Conservation (phyloP, 495 filamentous ascomycete species). For the Diplogelasinospora grovesii region DNA sequence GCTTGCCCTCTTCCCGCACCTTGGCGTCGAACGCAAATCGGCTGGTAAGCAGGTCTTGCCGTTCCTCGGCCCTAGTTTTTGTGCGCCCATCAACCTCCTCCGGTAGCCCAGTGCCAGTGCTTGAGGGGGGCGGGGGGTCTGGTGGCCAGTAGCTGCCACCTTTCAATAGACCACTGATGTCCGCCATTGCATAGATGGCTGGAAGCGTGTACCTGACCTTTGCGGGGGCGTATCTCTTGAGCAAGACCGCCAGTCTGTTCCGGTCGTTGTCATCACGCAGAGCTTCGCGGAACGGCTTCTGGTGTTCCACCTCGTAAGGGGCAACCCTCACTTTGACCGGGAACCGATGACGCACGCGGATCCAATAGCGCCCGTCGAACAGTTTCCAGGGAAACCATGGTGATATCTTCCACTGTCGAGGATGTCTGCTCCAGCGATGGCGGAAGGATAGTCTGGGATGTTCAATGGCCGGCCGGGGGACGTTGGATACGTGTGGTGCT, state of each 20-base stretch:
- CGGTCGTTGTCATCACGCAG: conserved; percentile 18
- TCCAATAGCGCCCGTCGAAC: conserved; percentile 84
- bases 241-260: conserved; percentile 22
- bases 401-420: conserved; percentile 6
- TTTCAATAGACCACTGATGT: conserved; percentile 11
- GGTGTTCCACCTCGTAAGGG: conserved; percentile 45
- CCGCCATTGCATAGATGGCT: conserved; percentile 32
- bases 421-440: background rate
- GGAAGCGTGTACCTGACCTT: conserved; percentile 51
- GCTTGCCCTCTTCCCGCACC: background rate
- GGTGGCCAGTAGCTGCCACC: conserved; percentile 18
- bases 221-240: conserved; percentile 41
- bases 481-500: conserved; percentile 28
- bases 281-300: conserved; percentile 35
- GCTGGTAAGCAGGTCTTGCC: no score
- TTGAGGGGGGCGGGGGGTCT: no score
- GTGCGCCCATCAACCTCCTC: no score
- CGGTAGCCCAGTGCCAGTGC: no score
- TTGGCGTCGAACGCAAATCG: no score
- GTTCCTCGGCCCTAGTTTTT: no score
- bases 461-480: conserved; percentile 13
- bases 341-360: conserved; percentile 47
- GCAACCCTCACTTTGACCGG: conserved; percentile 36
- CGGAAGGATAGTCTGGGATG: conserved; percentile 11
- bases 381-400: conserved; percentile 44